A percentile compares a stretch with the other conserved stretches of the same genome.
Evolutionary conservation across 1,139 yeast species (phyloP).

Genomic region (Candida frijolesensis): DNA sequence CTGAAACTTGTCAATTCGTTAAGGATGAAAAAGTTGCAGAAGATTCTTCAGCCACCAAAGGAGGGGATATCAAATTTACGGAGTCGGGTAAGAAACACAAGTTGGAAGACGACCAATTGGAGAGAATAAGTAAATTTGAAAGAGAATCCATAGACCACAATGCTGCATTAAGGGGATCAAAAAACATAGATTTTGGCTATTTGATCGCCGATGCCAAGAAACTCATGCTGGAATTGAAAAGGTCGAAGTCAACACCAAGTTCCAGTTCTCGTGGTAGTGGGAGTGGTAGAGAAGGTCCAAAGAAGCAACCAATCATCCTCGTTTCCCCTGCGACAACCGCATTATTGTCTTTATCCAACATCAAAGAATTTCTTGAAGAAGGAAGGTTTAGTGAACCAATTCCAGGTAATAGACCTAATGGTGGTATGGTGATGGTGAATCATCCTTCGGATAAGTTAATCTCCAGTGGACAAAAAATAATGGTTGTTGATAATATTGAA

Average conservation of each 20-base stretch:
- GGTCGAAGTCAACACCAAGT: constrained; percentile 29
- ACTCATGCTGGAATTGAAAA: constrained; percentile 58
- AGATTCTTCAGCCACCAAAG: constrained; percentile 10
- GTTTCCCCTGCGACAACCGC: constrained; percentile 96
- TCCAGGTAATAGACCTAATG: constrained; percentile 37
- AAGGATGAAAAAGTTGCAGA: constrained; percentile 24
- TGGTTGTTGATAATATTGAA: constrained; percentile 87
- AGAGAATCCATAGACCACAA: constrained; percentile 76
- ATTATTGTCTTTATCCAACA: constrained; percentile 74
- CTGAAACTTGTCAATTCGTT: constrained; percentile 57
- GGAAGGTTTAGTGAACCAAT: constrained; percentile 71
- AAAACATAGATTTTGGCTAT: constrained; percentile 70
- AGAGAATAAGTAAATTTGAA: constrained; percentile 59
- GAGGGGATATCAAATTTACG: constrained; percentile 7
- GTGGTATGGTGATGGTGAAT: constrained; percentile 52
- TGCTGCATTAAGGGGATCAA: constrained; percentile 76
- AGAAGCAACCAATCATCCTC: constrained; percentile 85
- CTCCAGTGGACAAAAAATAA: constrained; percentile 57
- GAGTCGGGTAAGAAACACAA: constrained; percentile 26
- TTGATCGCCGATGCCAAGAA: constrained; percentile 72
- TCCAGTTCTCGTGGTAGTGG: constrained; percentile 7
- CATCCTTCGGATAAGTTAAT: constrained; percentile 61
- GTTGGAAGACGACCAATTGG: constrained; percentile 57
- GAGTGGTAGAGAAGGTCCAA: constrained; percentile 14
- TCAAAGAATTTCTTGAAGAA: constrained; percentile 78